Base-by-base conservation (phyloP, 2,329 filamentous ascomycete species). In the Talaromyces piceae region DNA sequence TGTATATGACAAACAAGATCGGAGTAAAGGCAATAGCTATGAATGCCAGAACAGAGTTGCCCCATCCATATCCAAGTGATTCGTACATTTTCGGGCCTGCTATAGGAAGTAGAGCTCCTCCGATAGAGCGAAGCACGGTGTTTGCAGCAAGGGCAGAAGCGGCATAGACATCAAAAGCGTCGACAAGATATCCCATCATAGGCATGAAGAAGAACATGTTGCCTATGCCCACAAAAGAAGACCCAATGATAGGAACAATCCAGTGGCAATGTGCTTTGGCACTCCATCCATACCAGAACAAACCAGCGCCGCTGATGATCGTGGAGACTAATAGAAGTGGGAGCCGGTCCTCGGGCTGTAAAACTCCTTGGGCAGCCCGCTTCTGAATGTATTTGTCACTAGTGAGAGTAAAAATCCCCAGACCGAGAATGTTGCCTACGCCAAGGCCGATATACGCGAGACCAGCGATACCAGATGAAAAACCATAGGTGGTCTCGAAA, bases 101-200 rank as follows among this genome's bases (percentile, higher is more conserved):
- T 1, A 84, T 66, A 1, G 82, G 81, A 1, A 84, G 74, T 0
- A 79, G 70, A 11, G 80, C 80, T 0, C 76, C 79, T 0, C 75
- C 73, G 53, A 81, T 64, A 3, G 73, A 77, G 30, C 77, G 67
- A 18, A 80, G 66, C 9, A 81, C 72, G 0, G 76, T 74, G 16
- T 75, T 75, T 0, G 76, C 77, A 0, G 76, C 77, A 22, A 76
- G 72, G 0, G 76, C 74, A 51, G 61, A 67, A 0, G 73, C 73
- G 0, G 73, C 71, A 31, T 61, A 54, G 25, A 68, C 69, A 3
- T 67, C 65, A 12, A 70, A 71, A 52, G 73, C 73, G 54, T 83
- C 79, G 22, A 84, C 74, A 2, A 83, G 72, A 58, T 84, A 84
- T 16, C 78, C 80, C 45, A 80, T 77, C 43, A 77, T 73, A 45